phyloP scores from a whole-genome alignment of 1,139 yeast species.

The Yamadazyma sp. region DNA sequence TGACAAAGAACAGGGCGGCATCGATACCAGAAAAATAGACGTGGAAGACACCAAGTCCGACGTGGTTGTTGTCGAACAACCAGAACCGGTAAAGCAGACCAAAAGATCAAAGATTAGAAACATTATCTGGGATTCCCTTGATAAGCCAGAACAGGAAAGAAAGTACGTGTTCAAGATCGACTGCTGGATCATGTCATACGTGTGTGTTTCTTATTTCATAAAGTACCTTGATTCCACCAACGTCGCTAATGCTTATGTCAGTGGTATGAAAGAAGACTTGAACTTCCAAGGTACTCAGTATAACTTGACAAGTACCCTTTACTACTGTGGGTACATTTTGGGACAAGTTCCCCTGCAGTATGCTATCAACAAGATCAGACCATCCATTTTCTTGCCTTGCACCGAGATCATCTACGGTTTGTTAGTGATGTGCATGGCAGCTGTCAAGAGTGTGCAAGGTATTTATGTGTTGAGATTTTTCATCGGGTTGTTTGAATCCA shows the following conservation, averaged over 20 bases:
- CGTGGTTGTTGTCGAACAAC: not conserved
- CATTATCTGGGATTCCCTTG: constrained; percentile 49
- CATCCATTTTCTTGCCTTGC: constrained; percentile 18
- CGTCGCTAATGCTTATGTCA: constrained; percentile 42
- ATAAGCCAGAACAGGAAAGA: constrained; percentile 36
- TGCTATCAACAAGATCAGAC: constrained; percentile 15
- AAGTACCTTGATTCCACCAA: constrained; percentile 43
- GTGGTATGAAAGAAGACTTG: constrained; percentile 51
- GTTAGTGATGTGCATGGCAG: constrained; percentile 15
- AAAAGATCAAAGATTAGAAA: constrained; percentile 4
- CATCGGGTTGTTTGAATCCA: constrained; percentile 18
- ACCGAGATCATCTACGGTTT: constrained; percentile 13
- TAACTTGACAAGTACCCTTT: constrained; percentile 45
- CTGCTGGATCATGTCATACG: constrained; percentile 31
- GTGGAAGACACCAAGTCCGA: not conserved
- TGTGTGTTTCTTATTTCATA: constrained; percentile 38
- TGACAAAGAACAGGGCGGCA: not conserved
- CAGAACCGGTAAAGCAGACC: not conserved
- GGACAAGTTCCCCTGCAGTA: constrained; percentile 20
- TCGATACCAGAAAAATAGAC: not conserved
- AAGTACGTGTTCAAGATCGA: constrained; percentile 36
- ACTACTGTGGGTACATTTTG: constrained; percentile 29
- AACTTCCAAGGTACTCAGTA: constrained; percentile 49
- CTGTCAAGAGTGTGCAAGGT: constrained; percentile 11
- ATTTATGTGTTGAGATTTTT: constrained; percentile 16